Conservation (phyloP, 441 rosid genomes). For the Brassica hybrid region DNA sequence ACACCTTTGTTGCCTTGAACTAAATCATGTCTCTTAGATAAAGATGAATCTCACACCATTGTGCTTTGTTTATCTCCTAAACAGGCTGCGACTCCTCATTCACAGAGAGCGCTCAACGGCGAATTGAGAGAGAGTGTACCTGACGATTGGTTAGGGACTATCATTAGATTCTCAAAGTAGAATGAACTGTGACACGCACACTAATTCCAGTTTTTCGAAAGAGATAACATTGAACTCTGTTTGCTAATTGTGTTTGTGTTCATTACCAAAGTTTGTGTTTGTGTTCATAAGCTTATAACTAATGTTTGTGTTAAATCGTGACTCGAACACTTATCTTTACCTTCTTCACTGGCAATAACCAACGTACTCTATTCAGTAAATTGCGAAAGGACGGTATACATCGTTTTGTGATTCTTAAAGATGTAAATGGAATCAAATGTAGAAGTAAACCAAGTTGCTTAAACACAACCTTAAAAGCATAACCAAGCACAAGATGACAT, state of each 20-base stretch:
- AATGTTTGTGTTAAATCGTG: not conserved
- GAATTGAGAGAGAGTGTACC: conserved; percentile 33
- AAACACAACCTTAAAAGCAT: not conserved
- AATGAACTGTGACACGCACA: not conserved
- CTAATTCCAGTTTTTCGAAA: not conserved
- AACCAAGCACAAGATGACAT: not conserved
- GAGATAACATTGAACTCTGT: not conserved
- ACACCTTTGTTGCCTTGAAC: not conserved
- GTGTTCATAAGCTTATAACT: no score
- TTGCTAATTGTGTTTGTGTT: not conserved
- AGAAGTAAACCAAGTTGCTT: no score
- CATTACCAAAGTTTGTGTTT: not conserved
- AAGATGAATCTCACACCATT: no score
- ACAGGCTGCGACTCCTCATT: conserved; percentile 40
- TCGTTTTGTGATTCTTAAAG: no score
- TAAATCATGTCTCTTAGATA: not conserved
- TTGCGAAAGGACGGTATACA: no score
- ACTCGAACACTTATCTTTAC: not conserved
- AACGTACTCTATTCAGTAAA: no score
- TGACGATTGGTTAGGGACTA: conserved; percentile 41
- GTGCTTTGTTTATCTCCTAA: not conserved
- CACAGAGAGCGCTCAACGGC: conserved; percentile 39
- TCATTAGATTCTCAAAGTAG: conserved; percentile 37
- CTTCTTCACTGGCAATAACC: no score
- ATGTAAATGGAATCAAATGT: no score